phyloP scores from a whole-genome alignment of 1,284 basidiomycete species.

The Wallemia ichthyophaga region DNA sequence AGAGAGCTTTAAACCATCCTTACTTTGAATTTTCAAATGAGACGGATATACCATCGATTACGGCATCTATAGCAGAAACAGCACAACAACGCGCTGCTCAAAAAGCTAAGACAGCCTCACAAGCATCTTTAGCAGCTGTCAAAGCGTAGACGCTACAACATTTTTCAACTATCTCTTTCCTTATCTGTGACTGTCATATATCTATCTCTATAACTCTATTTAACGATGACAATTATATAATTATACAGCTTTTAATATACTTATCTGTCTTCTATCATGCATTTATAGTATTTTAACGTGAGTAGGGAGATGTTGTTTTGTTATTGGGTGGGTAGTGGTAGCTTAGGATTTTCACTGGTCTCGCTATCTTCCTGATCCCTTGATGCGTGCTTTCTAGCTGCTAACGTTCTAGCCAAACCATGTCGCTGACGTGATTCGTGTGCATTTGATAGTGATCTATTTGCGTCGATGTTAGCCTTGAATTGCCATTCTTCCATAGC shows the following conservation, averaged over 20 bases:
- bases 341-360: background rate
- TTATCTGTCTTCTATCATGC: too few relatives aligned
- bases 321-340: too few relatives aligned
- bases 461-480: background rate
- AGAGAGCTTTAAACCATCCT: constrained; percentile 50
- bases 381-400: background rate
- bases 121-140: background rate
- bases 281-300: too few relatives aligned
- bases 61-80: background rate
- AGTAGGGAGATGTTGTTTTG: too few relatives aligned
- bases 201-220: background rate
- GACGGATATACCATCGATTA: background rate
- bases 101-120: background rate
- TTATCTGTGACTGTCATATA: background rate
- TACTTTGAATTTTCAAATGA: constrained; percentile 24
- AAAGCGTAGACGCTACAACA: background rate
- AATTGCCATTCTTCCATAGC: background rate
- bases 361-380: background rate
- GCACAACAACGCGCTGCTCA: background rate
- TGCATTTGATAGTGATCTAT: background rate
- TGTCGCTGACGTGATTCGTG: background rate
- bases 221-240: background rate
- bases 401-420: background rate
- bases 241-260: background rate
- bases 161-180: too few relatives aligned